Conservation (phyloP, 1,139 yeast genomes). For the Pichia sp. region DNA sequence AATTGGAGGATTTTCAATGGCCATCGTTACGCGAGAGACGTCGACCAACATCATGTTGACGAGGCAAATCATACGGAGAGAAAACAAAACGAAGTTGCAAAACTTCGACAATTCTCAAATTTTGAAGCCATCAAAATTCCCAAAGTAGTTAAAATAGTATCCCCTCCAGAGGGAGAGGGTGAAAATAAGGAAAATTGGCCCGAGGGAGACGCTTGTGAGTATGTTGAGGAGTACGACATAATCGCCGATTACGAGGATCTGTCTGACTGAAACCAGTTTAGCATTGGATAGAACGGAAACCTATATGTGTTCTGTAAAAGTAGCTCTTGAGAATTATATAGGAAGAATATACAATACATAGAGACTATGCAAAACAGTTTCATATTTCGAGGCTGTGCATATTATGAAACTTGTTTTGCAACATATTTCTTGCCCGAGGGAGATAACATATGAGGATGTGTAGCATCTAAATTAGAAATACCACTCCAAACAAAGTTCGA, state of each 20-base stretch:
- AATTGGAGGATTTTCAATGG: constrained; percentile 7
- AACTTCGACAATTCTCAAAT: not conserved
- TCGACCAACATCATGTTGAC: not conserved
- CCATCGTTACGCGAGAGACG: not conserved
- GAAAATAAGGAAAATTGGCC: not conserved
- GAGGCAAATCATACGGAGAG: not conserved
- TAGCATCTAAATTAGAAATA: not conserved
- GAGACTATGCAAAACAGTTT: not conserved
- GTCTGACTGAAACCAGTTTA: not conserved
- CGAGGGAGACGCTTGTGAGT: not conserved
- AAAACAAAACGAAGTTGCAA: not conserved
- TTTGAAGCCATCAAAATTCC: not conserved
- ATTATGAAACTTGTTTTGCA: constrained; percentile 15
- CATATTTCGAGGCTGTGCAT: constrained; percentile 15
- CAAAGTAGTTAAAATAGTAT: constrained; percentile 1
- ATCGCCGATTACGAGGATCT: constrained; percentile 19
- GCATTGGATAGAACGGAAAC: not conserved
- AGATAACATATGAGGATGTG: not conserved
- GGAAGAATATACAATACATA: not conserved
- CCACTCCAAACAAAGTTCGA: not conserved
- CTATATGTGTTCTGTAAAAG: not conserved
- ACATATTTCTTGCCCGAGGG: not conserved
- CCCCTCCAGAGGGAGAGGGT: not conserved
- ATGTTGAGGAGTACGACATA: constrained; percentile 19
- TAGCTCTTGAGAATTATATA: not conserved